These are phyloP conservation scores for Russula emetica DNA, from an alignment of 768 basidiomycete genomes.

Conservation along the genomic window DNA sequence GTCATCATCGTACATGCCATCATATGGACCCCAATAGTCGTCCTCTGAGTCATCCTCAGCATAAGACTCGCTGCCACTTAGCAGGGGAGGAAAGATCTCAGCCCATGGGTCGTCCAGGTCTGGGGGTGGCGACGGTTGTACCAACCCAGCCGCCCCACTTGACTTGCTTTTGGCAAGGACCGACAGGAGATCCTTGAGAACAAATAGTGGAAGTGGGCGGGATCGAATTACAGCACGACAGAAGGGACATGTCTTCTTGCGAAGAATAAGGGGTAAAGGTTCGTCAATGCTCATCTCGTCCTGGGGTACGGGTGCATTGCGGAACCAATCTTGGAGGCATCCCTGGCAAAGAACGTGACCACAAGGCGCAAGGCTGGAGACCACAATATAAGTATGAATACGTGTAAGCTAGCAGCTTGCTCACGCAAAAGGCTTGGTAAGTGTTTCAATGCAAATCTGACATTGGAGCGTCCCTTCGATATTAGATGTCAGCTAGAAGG, in stretches of 20 bases:
- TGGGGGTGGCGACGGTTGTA: slow-evolving; percentile 34
- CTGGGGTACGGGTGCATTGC: slow-evolving; percentile 52
- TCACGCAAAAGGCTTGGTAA: slow-evolving; percentile 63
- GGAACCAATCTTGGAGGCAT: slow-evolving; percentile 78
- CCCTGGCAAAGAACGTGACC: slow-evolving; percentile 71
- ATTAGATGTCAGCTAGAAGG: slow-evolving; percentile 45
- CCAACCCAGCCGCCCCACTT: slow-evolving; percentile 26
- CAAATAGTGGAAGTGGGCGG: slow-evolving; percentile 64
- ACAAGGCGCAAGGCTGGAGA: slow-evolving; percentile 60
- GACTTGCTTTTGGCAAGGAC: slow-evolving; percentile 46
- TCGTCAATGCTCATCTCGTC: slow-evolving; percentile 45
- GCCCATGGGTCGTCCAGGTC: slow-evolving; percentile 61
- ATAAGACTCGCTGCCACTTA: slow-evolving; percentile 32
- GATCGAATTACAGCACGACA: slow-evolving; percentile 55
- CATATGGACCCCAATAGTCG: slow-evolving; percentile 28
- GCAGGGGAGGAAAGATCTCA: slow-evolving; percentile 54
- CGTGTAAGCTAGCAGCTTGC: slow-evolving; percentile 31
- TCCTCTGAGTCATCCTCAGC: slow-evolving; percentile 35
- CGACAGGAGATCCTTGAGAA: slow-evolving; percentile 57
- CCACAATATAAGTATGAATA: slow-evolving; percentile 19
- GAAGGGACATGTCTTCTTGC: slow-evolving; percentile 68
- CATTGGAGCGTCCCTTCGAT: slow-evolving; percentile 63
- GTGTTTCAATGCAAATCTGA: slow-evolving; percentile 72
- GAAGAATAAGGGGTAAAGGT: slow-evolving; percentile 47
- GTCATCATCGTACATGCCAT: slow-evolving; percentile 31